A percentile compares a stretch with the other conserved stretches of the same genome.
phyloP scores from a whole-genome alignment of 305 asterid species.

The Euphrasia arctica region DNA sequence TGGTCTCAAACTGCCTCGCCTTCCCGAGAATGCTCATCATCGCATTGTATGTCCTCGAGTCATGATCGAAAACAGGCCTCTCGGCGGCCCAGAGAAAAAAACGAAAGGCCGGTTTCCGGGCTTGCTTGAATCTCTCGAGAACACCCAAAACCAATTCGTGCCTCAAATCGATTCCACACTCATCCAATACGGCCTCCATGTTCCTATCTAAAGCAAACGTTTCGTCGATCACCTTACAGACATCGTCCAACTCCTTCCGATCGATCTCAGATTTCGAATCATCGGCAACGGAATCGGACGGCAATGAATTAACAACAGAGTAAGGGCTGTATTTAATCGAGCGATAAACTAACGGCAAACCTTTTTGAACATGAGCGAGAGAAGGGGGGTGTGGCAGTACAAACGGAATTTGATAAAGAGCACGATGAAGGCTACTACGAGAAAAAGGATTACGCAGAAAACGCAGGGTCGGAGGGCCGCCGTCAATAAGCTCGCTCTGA shows the following conservation, averaged over 20 bases:
- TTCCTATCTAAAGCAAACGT: conserved; percentile 78
- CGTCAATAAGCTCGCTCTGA: conserved; percentile 50
- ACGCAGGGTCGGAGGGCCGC: conserved; percentile 82
- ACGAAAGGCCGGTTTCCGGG: conserved; percentile 91
- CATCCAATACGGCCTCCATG: conserved; percentile 89
- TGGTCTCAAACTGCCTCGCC: conserved; percentile 85
- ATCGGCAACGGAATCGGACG: conserved; percentile 33
- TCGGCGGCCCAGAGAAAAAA: conserved; percentile 79
- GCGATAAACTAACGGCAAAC: conserved; percentile 39
- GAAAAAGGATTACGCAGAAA: conserved; percentile 52
- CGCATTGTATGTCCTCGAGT: conserved; percentile 62
- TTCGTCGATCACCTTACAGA: conserved; percentile 74
- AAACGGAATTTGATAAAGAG: conserved; percentile 65
- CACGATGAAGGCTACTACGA: conserved; percentile 42
- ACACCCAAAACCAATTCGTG: conserved; percentile 77
- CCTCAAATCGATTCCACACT: conserved; percentile 53
- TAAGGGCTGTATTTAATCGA: conserved; percentile 33
- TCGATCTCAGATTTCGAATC: conserved; percentile 39
- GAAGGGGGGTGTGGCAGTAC: conserved; percentile 78
- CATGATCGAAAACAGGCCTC: conserved; percentile 52
- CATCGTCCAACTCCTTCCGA: conserved; percentile 64
- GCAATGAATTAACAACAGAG: conserved; percentile 31
- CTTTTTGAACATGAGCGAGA: conserved; percentile 51
- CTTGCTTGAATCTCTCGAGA: conserved; percentile 72
- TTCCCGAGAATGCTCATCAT: conserved; percentile 77